These are phyloP conservation scores for Nasturtium officinale DNA, from an alignment of 345 rosid species.

Conservation along the genomic window DNA sequence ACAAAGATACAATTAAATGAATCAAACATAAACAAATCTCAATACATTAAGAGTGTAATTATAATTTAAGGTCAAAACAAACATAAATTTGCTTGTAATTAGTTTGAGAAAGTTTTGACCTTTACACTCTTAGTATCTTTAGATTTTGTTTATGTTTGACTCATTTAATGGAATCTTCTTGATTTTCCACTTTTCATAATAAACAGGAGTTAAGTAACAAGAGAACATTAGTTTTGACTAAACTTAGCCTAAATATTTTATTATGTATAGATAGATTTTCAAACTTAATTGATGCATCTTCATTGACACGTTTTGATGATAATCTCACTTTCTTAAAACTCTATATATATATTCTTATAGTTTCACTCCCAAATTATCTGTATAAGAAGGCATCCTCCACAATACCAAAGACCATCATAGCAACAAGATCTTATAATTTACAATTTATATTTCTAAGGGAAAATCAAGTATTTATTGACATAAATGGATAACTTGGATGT, in stretches of 20 bases:
- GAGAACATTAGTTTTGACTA: conserved; percentile 4
- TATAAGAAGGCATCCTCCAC: too few species aligned
- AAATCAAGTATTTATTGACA: too few species aligned
- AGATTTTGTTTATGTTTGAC: conserved; percentile 9
- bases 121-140: neutral
- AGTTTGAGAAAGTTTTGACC: neutral
- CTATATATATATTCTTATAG: too few species aligned
- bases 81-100: neutral
- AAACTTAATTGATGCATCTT: conserved; percentile 11
- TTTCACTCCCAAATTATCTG: too few species aligned
- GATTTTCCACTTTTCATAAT: conserved; percentile 17
- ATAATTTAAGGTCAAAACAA: neutral
- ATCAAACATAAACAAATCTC: conserved; percentile 8
- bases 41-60: neutral
- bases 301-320: conserved; percentile 22
- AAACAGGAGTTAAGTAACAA: conserved; percentile 2
- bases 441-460: too few species aligned
- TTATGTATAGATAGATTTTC: conserved; percentile 16
- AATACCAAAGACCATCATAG: too few species aligned
- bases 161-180: conserved; percentile 11
- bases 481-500: too few species aligned
- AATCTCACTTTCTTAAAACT: neutral
- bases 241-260: conserved; percentile 7
- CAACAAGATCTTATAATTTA: too few species aligned
- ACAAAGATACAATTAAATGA: conserved; percentile 8